Evolutionary conservation across 192 early-diverging fungal genomes (phyloP).

Genomic region (Coemansia sp.): DNA sequence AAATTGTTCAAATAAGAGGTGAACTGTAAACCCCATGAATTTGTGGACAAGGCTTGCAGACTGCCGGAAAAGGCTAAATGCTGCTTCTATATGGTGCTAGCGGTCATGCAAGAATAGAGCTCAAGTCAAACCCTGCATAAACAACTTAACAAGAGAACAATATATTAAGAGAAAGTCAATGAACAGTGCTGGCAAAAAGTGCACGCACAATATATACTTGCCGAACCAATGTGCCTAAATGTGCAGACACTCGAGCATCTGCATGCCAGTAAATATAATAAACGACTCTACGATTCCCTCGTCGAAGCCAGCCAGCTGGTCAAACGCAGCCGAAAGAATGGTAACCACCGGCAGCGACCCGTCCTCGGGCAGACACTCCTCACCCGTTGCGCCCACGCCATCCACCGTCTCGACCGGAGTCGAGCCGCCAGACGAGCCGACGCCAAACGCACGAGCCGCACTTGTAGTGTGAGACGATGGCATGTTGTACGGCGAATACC

Average conservation of each 20-base stretch:
- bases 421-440: conserved; percentile 16
- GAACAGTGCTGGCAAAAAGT: no score
- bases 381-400: background rate
- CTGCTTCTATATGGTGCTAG: no score
- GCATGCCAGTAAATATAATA: conserved; percentile 48
- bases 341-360: conserved; percentile 44
- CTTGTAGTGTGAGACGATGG: background rate
- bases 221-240: conserved; percentile 8
- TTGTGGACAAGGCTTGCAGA: no score
- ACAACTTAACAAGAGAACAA: background rate
- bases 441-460: background rate
- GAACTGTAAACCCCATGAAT: no score
- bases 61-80: no score
- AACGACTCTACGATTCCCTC: conserved; percentile 45
- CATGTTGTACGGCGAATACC: conserved; percentile 45
- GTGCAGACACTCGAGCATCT: conserved; percentile 52
- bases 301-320: conserved; percentile 35
- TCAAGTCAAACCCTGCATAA: no score
- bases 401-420: conserved; percentile 23
- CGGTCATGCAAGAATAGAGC: no score
- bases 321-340: conserved; percentile 38
- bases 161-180: background rate
- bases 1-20: background rate
- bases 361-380: conserved; percentile 22
- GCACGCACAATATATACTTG: background rate